Evolutionary conservation across 1,284 basidiomycete species (phyloP).

Genomic region (Cystobasidium slooffiae): DNA sequence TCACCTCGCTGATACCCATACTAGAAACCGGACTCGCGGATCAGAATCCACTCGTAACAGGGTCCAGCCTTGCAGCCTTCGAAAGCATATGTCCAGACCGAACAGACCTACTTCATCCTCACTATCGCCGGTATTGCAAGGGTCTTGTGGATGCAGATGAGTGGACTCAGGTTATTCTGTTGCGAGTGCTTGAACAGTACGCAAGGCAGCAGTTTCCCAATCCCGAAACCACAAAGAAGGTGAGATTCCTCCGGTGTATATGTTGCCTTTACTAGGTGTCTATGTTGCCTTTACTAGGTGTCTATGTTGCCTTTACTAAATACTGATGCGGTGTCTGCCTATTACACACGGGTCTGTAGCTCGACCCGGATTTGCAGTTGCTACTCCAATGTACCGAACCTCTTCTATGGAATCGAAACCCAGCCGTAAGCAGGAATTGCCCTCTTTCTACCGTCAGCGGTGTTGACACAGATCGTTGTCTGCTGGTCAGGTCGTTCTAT

Average conservation of each 20-base stretch:
- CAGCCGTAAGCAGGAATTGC: constrained; percentile 66
- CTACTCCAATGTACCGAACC: constrained; percentile 74
- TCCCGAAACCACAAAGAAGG: constrained; percentile 60
- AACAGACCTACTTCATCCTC: constrained; percentile 81
- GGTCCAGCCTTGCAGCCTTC: constrained; percentile 83
- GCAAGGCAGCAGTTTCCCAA: constrained; percentile 79
- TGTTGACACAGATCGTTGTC: background rate
- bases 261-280: constrained; percentile 51
- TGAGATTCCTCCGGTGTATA: constrained; percentile 41
- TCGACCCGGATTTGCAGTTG: constrained; percentile 72
- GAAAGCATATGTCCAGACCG: constrained; percentile 78
- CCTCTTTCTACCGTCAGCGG: background rate
- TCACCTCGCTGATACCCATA: constrained; percentile 41
- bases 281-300: constrained; percentile 53
- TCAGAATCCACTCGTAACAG: constrained; percentile 76
- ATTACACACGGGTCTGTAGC: constrained; percentile 54
- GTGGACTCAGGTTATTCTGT: constrained; percentile 86
- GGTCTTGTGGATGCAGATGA: constrained; percentile 89
- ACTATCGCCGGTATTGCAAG: constrained; percentile 83
- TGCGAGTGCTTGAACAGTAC: constrained; percentile 81
- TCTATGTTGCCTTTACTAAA: constrained; percentile 51
- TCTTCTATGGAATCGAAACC: constrained; percentile 79
- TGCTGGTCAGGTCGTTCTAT: constrained; percentile 69
- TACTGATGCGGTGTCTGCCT: background rate
- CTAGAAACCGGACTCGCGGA: constrained; percentile 60